Conservation (phyloP, 1,139 yeast genomes). For the Nakaseomyces nivariensis region DNA sequence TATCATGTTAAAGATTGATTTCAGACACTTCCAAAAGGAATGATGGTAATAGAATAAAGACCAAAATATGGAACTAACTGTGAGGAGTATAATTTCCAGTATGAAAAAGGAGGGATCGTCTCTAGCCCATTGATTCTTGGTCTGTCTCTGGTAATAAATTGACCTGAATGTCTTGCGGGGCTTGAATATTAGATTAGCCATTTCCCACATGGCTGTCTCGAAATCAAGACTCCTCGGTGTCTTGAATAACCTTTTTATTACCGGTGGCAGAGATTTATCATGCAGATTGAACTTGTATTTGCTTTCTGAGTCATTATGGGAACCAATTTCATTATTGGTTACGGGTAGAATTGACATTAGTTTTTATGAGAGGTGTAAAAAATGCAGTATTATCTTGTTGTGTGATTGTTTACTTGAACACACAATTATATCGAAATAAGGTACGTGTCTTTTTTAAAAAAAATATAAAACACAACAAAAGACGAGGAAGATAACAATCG, state of each 20-base stretch:
- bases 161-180: slow-evolving; percentile 80
- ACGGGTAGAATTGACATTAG: not conserved
- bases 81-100: slow-evolving; percentile 52
- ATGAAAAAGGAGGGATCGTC: slow-evolving; percentile 88
- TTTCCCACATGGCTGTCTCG: slow-evolving; percentile 90
- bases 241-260: slow-evolving; percentile 45
- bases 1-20: slow-evolving; percentile 72
- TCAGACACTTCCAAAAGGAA: slow-evolving; percentile 46
- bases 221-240: slow-evolving; percentile 73
- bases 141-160: slow-evolving; percentile 67
- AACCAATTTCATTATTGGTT: not conserved
- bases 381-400: no score
- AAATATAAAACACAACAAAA: no score
- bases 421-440: no score
- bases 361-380: no score
- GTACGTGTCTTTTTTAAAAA: no score
- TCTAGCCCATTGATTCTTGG: slow-evolving; percentile 66
- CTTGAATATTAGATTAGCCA: slow-evolving; percentile 57
- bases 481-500: no score
- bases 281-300: not conserved
- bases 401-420: no score
- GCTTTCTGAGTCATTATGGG: not conserved
- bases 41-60: slow-evolving; percentile 68
- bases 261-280: slow-evolving; percentile 29
- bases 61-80: slow-evolving; percentile 80